Evolutionary conservation across 164 flowering plant species (phyloP).

Genomic region (Magnolia officinalis): DNA sequence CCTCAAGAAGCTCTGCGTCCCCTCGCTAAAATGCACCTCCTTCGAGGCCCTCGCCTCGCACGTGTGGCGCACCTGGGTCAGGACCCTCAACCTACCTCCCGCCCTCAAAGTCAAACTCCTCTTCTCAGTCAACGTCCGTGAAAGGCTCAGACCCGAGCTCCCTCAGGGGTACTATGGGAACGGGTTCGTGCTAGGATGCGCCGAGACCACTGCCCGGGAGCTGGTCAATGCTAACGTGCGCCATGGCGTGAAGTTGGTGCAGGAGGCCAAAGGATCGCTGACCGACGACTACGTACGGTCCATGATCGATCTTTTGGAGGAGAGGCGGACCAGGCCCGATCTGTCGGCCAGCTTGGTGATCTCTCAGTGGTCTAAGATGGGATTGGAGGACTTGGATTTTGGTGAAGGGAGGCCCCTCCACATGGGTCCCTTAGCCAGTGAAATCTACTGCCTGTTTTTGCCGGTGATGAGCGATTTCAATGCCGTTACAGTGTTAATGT

Average conservation of each 20-base stretch:
- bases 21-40: conserved; percentile 75
- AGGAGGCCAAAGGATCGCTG: conserved; percentile 48
- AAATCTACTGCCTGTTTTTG: conserved; percentile 76
- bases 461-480: conserved; percentile 54
- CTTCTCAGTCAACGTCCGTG: conserved; percentile 66
- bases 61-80: conserved; percentile 88
- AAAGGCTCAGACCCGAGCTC: conserved; percentile 34
- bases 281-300: conserved; percentile 54
- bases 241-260: conserved; percentile 55
- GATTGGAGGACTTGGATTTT: conserved; percentile 79
- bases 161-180: conserved; percentile 86
- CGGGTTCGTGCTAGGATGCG: conserved; percentile 82
- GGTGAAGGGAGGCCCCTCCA: conserved; percentile 71
- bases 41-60: conserved; percentile 84
- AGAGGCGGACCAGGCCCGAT: conserved; percentile 51
- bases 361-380: conserved; percentile 80
- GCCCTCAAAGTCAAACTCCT: conserved; percentile 59
- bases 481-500: conserved; percentile 58
- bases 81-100: conserved; percentile 40
- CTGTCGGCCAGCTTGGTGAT: conserved; percentile 57
- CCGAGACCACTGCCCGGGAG: conserved; percentile 50
- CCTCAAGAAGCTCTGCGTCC: conserved; percentile 59
- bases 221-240: conserved; percentile 36
- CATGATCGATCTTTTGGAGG: conserved; percentile 59
- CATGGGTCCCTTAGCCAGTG: conserved; percentile 74